A percentile compares a stretch with the other conserved stretches of the same genome.
Conservation (phyloP, 768 basidiomycete species). For the Dentipellis fragilis region DNA sequence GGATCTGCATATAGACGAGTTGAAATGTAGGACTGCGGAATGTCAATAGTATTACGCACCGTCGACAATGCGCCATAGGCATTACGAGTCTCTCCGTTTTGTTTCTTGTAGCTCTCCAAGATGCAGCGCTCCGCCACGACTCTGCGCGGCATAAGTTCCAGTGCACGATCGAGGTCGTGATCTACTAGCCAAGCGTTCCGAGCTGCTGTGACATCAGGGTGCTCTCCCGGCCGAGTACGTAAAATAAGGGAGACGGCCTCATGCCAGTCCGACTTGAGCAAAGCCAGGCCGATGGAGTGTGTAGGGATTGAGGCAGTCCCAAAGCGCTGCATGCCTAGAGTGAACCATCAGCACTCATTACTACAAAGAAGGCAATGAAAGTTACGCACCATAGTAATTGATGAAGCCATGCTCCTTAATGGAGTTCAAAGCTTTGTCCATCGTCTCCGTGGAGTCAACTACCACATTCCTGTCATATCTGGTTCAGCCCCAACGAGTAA, state of each 20-base stretch:
- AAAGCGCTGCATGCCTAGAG: constrained; percentile 92
- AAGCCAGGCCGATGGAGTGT: constrained; percentile 84
- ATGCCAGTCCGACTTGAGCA: constrained; percentile 87
- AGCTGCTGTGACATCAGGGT: constrained; percentile 80
- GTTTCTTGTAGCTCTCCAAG: constrained; percentile 81
- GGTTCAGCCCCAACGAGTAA: not conserved
- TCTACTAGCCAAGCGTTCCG: constrained; percentile 86
- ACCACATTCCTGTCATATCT: constrained; percentile 62
- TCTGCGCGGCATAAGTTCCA: constrained; percentile 79
- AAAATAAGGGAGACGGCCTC: constrained; percentile 78
- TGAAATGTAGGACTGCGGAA: not conserved
- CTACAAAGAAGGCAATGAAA: not conserved
- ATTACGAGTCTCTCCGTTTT: constrained; percentile 68
- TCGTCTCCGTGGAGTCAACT: constrained; percentile 57
- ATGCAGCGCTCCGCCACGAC: constrained; percentile 92
- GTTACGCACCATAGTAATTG: constrained; percentile 81
- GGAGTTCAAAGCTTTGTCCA: constrained; percentile 67
- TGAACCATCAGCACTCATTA: not conserved
- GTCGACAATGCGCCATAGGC: constrained; percentile 83
- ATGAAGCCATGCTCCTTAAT: constrained; percentile 86
- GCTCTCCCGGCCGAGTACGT: constrained; percentile 78
- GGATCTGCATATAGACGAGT: constrained; percentile 51
- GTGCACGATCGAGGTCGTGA: constrained; percentile 67
- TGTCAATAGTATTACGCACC: constrained; percentile 29
- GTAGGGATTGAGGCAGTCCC: constrained; percentile 95